phyloP scores from a whole-genome alignment of 805 yeast genomes.

The Suhomyces canberraensis region DNA sequence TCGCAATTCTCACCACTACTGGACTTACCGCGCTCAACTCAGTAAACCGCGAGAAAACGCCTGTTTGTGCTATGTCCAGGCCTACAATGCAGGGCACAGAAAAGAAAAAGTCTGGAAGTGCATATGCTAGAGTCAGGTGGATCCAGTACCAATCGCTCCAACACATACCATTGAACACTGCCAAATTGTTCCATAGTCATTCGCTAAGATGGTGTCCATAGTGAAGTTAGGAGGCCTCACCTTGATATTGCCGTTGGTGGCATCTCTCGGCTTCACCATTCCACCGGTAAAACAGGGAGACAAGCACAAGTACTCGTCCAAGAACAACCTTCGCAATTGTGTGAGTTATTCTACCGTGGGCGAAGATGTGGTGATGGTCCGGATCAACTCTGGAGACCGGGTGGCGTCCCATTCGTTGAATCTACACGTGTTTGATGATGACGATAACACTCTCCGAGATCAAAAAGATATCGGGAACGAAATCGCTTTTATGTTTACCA shows the following conservation, averaged over 20 bases:
- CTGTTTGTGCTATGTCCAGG: too few relatives aligned
- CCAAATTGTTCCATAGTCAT: too few relatives aligned
- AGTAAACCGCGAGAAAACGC: too few relatives aligned
- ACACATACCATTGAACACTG: too few relatives aligned
- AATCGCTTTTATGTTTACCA: conserved; percentile 33
- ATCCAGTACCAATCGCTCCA: too few relatives aligned
- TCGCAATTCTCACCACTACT: too few relatives aligned
- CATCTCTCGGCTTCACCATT: conserved; percentile 32
- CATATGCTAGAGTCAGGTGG: too few relatives aligned
- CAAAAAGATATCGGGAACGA: conserved; percentile 30
- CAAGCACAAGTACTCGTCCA: conserved; percentile 24
- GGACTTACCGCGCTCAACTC: too few relatives aligned
- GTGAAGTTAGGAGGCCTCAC: not conserved
- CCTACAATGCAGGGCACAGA: too few relatives aligned
- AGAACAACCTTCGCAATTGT: conserved; percentile 32
- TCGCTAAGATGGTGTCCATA: not conserved
- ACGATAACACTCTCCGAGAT: conserved; percentile 32
- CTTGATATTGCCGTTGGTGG: conserved; percentile 4
- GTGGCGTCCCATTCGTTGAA: conserved; percentile 33
- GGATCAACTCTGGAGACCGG: conserved; percentile 28
- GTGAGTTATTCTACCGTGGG: conserved; percentile 32
- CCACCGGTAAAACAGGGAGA: conserved; percentile 34
- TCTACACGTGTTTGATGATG: conserved; percentile 36
- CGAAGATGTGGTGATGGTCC: conserved; percentile 37
- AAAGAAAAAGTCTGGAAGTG: too few relatives aligned